Percentiles rank a stretch among this genome's conserved stretches.
phyloP scores from a whole-genome alignment of 345 rosid genomes.

The Salix viminalis region DNA sequence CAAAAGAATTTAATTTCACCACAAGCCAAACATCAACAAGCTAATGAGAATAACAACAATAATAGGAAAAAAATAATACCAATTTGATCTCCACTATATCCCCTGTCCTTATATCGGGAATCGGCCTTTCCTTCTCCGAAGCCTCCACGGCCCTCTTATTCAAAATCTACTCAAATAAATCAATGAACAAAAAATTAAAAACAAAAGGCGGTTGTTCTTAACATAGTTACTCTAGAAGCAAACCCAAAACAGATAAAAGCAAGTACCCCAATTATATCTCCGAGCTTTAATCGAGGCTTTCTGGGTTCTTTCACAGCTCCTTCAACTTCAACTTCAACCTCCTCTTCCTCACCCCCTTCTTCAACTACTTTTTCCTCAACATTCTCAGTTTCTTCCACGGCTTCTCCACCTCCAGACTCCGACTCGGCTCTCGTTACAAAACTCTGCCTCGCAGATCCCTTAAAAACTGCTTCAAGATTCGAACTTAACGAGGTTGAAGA shows the following conservation, averaged over 20 bases:
- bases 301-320: conserved; percentile 37
- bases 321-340: conserved; percentile 27
- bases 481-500: conserved; percentile 28
- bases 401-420: conserved; percentile 35
- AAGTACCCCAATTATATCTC: conserved; percentile 72
- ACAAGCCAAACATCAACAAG: background rate
- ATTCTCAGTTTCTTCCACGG: conserved; percentile 30
- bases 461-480: conserved; percentile 23
- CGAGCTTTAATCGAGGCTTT: conserved; percentile 54
- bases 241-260: background rate
- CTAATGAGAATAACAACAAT: background rate
- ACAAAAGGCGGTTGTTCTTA: background rate
- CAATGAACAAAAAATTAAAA: background rate
- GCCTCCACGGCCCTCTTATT: conserved; percentile 79
- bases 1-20: background rate
- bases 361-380: conserved; percentile 26
- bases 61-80: conserved; percentile 37
- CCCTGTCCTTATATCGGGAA: conserved; percentile 80
- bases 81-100: conserved; percentile 75
- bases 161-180: conserved; percentile 47
- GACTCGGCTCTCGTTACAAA: conserved; percentile 56
- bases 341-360: conserved; percentile 25
- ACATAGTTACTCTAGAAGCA: background rate
- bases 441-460: conserved; percentile 32
- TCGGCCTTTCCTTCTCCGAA: conserved; percentile 54